Percentiles rank a stretch among this genome's conserved stretches.
Conservation (phyloP, 2,329 filamentous ascomycete genomes). For the Lachnellula arida region DNA sequence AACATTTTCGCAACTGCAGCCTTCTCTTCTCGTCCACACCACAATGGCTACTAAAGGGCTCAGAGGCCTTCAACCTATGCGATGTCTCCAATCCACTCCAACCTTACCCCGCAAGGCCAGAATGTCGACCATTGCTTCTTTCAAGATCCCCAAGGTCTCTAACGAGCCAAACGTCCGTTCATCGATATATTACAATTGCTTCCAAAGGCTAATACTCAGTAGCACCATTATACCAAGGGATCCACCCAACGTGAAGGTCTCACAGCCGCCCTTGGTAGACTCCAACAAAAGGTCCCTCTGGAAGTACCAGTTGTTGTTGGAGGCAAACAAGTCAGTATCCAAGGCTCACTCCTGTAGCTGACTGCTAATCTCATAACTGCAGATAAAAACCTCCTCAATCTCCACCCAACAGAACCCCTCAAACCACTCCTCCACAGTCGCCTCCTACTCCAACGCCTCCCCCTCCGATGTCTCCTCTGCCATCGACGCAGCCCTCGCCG, state of each 20-base stretch:
- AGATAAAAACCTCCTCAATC: constrained; percentile 63
- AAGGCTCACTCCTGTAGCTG: not conserved
- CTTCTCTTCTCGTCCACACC: not conserved
- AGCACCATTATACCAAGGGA: constrained; percentile 88
- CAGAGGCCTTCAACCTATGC: constrained; percentile 20
- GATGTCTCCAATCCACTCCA: constrained; percentile 16
- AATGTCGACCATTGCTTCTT: constrained; percentile 57
- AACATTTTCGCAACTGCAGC: not conserved
- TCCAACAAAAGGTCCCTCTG: constrained; percentile 65
- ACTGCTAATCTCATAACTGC: constrained; percentile 2
- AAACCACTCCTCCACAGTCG: constrained; percentile 70
- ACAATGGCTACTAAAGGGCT: constrained; percentile 23
- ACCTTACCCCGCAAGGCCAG: constrained; percentile 24
- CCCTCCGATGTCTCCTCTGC: constrained; percentile 30
- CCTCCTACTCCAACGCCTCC: constrained; percentile 80
- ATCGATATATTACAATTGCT: not conserved
- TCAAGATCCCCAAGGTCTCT: constrained; percentile 79
- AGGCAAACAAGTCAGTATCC: constrained; percentile 69
- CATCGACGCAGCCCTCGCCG: not conserved
- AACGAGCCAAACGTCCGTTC: constrained; percentile 92
- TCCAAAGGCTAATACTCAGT: constrained; percentile 12
- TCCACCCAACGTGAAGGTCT: constrained; percentile 75
- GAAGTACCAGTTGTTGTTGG: constrained; percentile 80
- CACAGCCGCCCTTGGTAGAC: constrained; percentile 63
- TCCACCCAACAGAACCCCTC: constrained; percentile 77